phyloP scores from a whole-genome alignment of 2,329 filamentous ascomycete genomes.

The Phialophora expanda region DNA sequence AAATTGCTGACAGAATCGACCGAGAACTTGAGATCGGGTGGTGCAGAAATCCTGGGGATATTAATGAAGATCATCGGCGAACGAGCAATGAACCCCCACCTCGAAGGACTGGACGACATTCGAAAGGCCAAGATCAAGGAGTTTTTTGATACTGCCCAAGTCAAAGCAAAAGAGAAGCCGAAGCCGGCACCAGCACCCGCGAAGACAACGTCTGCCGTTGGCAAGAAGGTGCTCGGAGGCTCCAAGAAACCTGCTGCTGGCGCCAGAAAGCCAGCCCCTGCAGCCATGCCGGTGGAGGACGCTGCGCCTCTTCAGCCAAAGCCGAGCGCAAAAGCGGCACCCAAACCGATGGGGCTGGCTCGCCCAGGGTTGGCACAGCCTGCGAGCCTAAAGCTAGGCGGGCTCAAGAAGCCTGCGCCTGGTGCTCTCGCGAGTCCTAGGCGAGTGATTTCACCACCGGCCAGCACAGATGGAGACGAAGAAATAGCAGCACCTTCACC shows the following conservation, averaged over 20 bases:
- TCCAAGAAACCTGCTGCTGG: constrained; percentile 56
- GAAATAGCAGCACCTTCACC: constrained; percentile 47
- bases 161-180: constrained; percentile 89
- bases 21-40: constrained; percentile 82
- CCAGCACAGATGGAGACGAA: constrained; percentile 50
- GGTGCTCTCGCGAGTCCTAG: constrained; percentile 45
- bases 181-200: constrained; percentile 72
- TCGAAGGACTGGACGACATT: constrained; percentile 94
- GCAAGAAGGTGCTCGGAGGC: constrained; percentile 59
- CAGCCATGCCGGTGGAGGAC: constrained; percentile 61
- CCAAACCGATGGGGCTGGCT: constrained; percentile 52
- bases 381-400: constrained; percentile 48
- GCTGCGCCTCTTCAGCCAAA: constrained; percentile 56
- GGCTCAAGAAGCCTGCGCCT: constrained; percentile 49
- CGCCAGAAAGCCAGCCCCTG: constrained; percentile 54
- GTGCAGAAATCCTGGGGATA: constrained; percentile 89
- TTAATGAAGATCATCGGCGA: constrained; percentile 99
- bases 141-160: constrained; percentile 79
- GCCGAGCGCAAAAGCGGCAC: constrained; percentile 47
- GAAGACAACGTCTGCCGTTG: constrained; percentile 56
- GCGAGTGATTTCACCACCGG: constrained; percentile 52
- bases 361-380: constrained; percentile 52
- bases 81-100: constrained; percentile 87
- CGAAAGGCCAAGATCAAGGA: constrained; percentile 96
- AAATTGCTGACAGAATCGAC: constrained; percentile 90